Base-by-base conservation (phyloP, 495 filamentous ascomycete genomes). In the Penicillium maclennaniae region DNA sequence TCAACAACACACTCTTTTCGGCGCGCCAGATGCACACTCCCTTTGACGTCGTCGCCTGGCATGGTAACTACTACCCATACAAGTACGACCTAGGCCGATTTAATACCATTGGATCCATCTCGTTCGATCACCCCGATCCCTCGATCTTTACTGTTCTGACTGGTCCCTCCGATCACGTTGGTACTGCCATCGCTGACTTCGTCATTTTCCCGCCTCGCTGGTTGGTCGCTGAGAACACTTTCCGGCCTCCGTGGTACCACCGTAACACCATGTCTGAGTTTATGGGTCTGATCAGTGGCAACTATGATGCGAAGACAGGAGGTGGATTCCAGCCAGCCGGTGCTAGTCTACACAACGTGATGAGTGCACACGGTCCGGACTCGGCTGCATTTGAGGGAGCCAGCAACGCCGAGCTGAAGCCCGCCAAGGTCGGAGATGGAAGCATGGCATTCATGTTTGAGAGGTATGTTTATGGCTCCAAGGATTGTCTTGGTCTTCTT, bases 41-140 rank as follows among this genome's bases (percentile, higher is more conserved):
- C 10, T 95, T 92, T 58, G 87, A 95, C 57, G 79, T 95, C 1
- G 89, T 91, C 7, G 86, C 87, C 17, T 95, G 89, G 89, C 87
- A 92, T 60, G 74, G 74, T 27, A 75, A 74, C 58, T 91, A 90
- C 67, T 87, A 88, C 61, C 89, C 89, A 0, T 92, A 84, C 80
- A 95, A 95, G 65, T 93, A 95, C 73, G 89, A 92, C 66, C 80
- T 95, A 1, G 86, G 81, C 4, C 81, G 85, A 43, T 95, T 92
- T 79, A 87, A 83, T 71, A 85, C 84, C 41, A 83, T 92, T 28
- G 88, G 87, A 47, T 82, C 75, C 37, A 81, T 88, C 55, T 85
- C 79, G 15, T 88, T 78, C 59, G 89, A 95, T 68, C 89, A 93
- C 60, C 86, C 86, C 1, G 89, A 95, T 65, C 89, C 89, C 8